A percentile compares a stretch with the other conserved stretches of the same genome.
These are phyloP conservation scores for Dothidotthia symphoricarpi DNA, from an alignment of 2,329 filamentous ascomycete genomes.

Conservation along the genomic window DNA sequence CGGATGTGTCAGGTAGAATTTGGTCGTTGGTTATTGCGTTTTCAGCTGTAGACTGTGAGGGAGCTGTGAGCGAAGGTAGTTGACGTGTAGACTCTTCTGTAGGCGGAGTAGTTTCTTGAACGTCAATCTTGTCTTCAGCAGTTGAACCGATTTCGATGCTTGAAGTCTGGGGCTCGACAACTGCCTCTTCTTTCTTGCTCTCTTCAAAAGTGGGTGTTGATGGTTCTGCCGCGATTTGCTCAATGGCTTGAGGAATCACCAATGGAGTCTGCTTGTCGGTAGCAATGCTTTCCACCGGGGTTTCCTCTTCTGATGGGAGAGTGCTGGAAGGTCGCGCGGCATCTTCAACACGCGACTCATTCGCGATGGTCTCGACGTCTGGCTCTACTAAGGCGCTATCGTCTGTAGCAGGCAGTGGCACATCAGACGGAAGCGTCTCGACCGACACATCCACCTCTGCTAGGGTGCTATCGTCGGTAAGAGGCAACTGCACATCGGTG, in stretches of 20 bases:
- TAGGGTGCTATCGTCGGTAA: too few species aligned
- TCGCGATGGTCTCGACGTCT: neutral
- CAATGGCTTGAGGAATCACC: neutral
- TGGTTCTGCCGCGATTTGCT: too few species aligned
- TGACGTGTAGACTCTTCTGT: too few species aligned
- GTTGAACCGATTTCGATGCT: conserved; percentile 21
- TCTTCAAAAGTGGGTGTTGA: too few species aligned
- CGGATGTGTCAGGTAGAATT: neutral
- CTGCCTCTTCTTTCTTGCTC: too few species aligned
- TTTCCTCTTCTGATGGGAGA: neutral
- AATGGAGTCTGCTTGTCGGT: neutral
- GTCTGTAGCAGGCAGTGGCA: too few species aligned
- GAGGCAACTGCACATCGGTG: too few species aligned
- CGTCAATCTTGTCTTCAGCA: conserved; percentile 48
- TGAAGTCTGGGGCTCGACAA: too few species aligned
- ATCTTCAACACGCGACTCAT: neutral
- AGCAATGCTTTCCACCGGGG: neutral
- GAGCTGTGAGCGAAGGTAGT: too few species aligned
- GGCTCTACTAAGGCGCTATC: neutral
- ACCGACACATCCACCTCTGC: too few species aligned
- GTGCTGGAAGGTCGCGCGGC: neutral
- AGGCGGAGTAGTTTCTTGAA: too few species aligned
- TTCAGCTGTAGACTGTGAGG: neutral
- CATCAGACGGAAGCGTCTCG: too few species aligned
- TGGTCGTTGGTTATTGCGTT: neutral